These are phyloP conservation scores for Boletus hoseneyae DNA, from an alignment of 1,284 basidiomycete genomes.

Conservation along the genomic window DNA sequence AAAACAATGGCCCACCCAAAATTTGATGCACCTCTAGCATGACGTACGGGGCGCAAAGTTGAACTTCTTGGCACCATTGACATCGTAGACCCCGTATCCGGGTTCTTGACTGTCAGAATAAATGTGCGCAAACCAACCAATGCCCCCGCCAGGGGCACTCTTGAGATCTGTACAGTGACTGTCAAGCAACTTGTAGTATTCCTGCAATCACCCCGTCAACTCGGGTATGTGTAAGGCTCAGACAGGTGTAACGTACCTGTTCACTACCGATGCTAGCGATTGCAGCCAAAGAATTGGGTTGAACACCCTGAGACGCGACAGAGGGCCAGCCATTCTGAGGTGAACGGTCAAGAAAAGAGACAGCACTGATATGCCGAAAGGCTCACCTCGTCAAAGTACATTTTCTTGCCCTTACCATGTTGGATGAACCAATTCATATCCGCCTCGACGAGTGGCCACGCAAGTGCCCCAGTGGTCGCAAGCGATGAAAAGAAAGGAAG, in stretches of 20 bases:
- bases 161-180: constrained; percentile 60
- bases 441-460: constrained; percentile 59
- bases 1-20: neutral
- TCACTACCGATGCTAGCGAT: constrained; percentile 60
- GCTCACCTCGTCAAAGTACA: constrained; percentile 62
- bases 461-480: constrained; percentile 38
- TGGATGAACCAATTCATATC: constrained; percentile 64
- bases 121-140: constrained; percentile 80
- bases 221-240: neutral
- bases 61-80: constrained; percentile 51
- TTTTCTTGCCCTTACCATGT: constrained; percentile 64
- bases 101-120: constrained; percentile 65
- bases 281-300: constrained; percentile 52
- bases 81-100: constrained; percentile 64
- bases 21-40: constrained; percentile 32
- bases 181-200: constrained; percentile 63
- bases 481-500: constrained; percentile 63
- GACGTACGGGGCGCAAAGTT: constrained; percentile 48
- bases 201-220: constrained; percentile 23
- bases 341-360: neutral
- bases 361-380: neutral
- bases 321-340: constrained; percentile 73
- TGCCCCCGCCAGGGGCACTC: constrained; percentile 51
- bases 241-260: constrained; percentile 35
- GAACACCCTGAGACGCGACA: constrained; percentile 50